Base-by-base conservation (phyloP, 495 filamentous ascomycete species). In the Podospora appendiculata region DNA sequence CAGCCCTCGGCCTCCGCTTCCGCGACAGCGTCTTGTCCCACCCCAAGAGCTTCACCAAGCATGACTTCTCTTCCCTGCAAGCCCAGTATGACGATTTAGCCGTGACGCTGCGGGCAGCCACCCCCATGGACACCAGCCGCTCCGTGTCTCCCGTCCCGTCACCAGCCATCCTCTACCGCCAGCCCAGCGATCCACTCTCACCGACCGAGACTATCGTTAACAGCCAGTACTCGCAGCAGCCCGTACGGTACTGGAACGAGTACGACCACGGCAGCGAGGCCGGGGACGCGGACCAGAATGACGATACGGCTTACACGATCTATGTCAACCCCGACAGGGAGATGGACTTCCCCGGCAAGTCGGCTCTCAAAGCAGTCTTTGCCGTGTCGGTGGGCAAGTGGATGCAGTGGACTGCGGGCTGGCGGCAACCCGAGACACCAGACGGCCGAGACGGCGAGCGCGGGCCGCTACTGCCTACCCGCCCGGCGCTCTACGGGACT, bases 251-350 rank as follows among this genome's bases (percentile, higher is more conserved):
- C 57, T 85, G 82, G 82, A 84, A 83, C 60, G 82, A 85, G 59
- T 85, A 83, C 63, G 82, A 85, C 41, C 64, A 81, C 60, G 79
- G 77, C 7, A 81, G 79, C 58, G 81, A 85, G 46, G 71, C 66
- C 7, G 74, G 72, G 35, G 73, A 70, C 35, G 53, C 67, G n/a
- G 67, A 72, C 33, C 58, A 58, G 32, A 45, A 56, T 25, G 48
- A 7, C 3, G 66, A 78, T 35, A 68, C 64, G 40, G 58, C 65
- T 12, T 85, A 83, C 59, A 71, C 71, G 18, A 74, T 85, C 25
- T 79, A 77, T 55, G 66, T 86, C 49, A 67, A 83, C 58, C 78
- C 82, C 2, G 66, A 81, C 57, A 65, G 65, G 7, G 69, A 73
- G 34, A 41, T 51, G 14, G 51, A 54, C 8, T 78, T 82, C 51